These are phyloP conservation scores for Aspergillus glaucus DNA, from an alignment of 2,329 filamentous ascomycete species.

Conservation along the genomic window DNA sequence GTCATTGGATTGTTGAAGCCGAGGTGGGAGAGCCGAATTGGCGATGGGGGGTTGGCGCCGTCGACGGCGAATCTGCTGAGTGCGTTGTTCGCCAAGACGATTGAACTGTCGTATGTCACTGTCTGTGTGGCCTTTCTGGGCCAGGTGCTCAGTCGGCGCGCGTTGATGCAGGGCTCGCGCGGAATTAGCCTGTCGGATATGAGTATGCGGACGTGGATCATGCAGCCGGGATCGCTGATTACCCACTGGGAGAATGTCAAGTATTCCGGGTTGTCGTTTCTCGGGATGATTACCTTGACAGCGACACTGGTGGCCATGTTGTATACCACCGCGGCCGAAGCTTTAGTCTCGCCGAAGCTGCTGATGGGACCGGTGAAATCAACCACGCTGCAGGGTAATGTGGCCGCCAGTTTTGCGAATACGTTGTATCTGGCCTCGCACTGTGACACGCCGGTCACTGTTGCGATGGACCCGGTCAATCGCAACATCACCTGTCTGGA, in stretches of 20 bases:
- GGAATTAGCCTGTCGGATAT: conserved; percentile 71
- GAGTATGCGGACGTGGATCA: conserved; percentile 69
- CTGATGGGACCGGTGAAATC: too few relatives aligned
- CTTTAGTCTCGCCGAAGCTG: too few relatives aligned
- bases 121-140: conserved; percentile 70
- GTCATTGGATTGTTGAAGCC: too few relatives aligned
- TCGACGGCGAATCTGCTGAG: too few relatives aligned
- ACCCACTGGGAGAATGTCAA: conserved; percentile 61
- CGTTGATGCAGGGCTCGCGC: conserved; percentile 53
- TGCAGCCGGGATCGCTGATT: conserved; percentile 66
- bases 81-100: conserved; percentile 58
- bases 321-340: too few relatives aligned
- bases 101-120: conserved; percentile 72
- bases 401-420: too few relatives aligned
- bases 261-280: conserved; percentile 56
- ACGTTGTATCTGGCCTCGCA: too few relatives aligned
- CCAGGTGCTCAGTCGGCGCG: conserved; percentile 65
- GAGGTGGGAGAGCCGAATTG: too few relatives aligned
- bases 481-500: conserved; percentile 56
- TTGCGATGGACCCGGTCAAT: conserved; percentile 33
- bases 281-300: conserved; percentile 59
- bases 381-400: too few relatives aligned
- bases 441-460: conserved; percentile 26
- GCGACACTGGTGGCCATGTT: conserved; percentile 47
- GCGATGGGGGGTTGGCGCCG: too few relatives aligned